These are phyloP conservation scores for Cyathus olla DNA, from an alignment of 1,284 basidiomycete species.

Conservation along the genomic window DNA sequence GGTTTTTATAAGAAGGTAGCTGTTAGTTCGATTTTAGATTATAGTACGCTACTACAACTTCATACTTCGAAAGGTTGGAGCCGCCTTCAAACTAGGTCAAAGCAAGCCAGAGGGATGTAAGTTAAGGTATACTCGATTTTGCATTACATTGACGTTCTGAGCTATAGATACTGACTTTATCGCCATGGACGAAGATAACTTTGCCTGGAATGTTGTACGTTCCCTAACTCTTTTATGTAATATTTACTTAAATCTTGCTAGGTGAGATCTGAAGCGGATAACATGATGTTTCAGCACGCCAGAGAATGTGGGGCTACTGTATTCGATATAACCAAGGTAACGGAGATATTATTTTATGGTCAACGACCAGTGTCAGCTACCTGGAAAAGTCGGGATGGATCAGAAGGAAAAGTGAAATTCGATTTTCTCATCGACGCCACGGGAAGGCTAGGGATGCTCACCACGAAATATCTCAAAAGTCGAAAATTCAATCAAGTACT, in stretches of 20 bases:
- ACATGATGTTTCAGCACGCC: slow-evolving; percentile 57
- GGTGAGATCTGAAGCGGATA: slow-evolving; percentile 60
- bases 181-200: slow-evolving; percentile 15
- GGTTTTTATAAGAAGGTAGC: slow-evolving; percentile 9
- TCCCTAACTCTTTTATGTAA: background rate
- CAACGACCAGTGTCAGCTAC: slow-evolving; percentile 31
- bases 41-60: background rate
- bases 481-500: slow-evolving; percentile 57
- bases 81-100: slow-evolving; percentile 4
- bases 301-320: slow-evolving; percentile 49
- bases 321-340: slow-evolving; percentile 50
- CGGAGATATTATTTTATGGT: slow-evolving; percentile 35
- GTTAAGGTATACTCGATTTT: background rate
- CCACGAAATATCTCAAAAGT: slow-evolving; percentile 57
- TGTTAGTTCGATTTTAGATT: background rate
- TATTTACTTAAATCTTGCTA: slow-evolving; percentile 15
- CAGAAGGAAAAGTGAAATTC: slow-evolving; percentile 48
- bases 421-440: slow-evolving; percentile 62
- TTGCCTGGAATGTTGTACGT: slow-evolving; percentile 33
- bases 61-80: slow-evolving; percentile 1
- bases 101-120: slow-evolving; percentile 1
- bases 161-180: slow-evolving; percentile 29
- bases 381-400: slow-evolving; percentile 23
- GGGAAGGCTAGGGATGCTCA: slow-evolving; percentile 57
- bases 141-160: background rate